Conservation (phyloP, 1,284 basidiomycete species). For the Leccinum variabile region DNA sequence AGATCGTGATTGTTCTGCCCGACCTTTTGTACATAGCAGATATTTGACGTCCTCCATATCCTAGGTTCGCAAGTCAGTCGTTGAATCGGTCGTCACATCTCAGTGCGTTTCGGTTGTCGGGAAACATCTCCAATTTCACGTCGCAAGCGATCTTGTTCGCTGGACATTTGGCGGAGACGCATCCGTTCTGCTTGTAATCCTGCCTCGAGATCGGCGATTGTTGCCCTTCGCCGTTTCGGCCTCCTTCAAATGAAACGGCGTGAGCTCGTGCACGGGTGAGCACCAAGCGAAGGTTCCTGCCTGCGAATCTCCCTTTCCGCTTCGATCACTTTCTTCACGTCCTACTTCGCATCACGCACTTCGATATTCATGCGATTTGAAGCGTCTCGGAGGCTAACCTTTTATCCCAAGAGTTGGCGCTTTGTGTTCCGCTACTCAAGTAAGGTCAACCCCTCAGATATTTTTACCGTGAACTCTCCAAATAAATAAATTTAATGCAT, state of each 20-base stretch:
- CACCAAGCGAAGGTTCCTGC: slow-evolving; percentile 39
- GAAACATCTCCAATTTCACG: slow-evolving; percentile 63
- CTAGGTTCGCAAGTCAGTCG: slow-evolving; percentile 38
- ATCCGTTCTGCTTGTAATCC: slow-evolving; percentile 66
- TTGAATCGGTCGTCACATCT: slow-evolving; percentile 42
- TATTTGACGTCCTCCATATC: slow-evolving; percentile 75
- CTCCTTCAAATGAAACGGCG: slow-evolving; percentile 36
- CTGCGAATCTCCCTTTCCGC: slow-evolving; percentile 38
- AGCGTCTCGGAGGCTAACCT: slow-evolving; percentile 66
- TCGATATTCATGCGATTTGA: slow-evolving; percentile 35
- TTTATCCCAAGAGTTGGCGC: slow-evolving; percentile 53
- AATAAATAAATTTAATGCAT: neutral
- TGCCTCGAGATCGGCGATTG: slow-evolving; percentile 65
- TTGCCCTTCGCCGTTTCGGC: slow-evolving; percentile 60
- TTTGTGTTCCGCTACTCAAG: slow-evolving; percentile 50
- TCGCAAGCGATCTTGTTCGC: slow-evolving; percentile 59
- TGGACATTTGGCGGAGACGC: slow-evolving; percentile 58
- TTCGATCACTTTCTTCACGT: slow-evolving; percentile 46
- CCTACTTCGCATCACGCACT: too few species aligned
- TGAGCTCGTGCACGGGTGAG: slow-evolving; percentile 5
- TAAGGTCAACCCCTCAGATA: neutral
- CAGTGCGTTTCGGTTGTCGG: slow-evolving; percentile 63
- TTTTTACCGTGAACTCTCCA: neutral
- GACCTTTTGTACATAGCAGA: slow-evolving; percentile 54
- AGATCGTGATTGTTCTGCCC: slow-evolving; percentile 70